phyloP scores from a whole-genome alignment of 345 rosid genomes.

The Excoecaria agallocha region DNA sequence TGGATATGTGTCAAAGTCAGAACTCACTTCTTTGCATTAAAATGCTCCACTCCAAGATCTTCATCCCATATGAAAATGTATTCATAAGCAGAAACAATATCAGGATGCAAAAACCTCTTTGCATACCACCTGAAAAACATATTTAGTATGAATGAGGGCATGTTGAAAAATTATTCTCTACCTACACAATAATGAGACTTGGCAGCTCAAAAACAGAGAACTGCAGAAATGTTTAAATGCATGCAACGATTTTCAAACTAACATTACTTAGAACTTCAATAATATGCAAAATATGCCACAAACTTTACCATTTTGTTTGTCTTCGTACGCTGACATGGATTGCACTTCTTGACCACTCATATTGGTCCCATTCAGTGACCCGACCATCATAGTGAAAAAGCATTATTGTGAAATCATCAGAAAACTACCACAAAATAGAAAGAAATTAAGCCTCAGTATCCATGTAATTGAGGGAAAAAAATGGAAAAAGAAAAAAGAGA shows the following conservation, averaged over 20 bases:
- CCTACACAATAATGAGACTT: neutral
- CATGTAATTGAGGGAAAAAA: neutral
- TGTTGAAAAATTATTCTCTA: constrained; percentile 8
- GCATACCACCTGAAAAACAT: constrained; percentile 79
- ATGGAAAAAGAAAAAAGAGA: neutral
- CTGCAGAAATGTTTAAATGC: neutral
- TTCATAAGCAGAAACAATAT: constrained; percentile 75
- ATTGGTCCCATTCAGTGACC: constrained; percentile 83
- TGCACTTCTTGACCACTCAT: constrained; percentile 82
- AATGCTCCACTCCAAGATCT: constrained; percentile 93
- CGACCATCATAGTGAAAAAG: constrained; percentile 95
- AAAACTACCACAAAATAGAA: constrained; percentile 56
- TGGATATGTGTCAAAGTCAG: neutral
- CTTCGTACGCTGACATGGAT: constrained; percentile 72
- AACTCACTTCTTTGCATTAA: constrained; percentile 67
- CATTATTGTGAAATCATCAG: constrained; percentile 77
- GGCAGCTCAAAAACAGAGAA: neutral
- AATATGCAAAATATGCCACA: neutral
- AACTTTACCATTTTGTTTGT: constrained; percentile 80
- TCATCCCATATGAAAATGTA: constrained; percentile 97
- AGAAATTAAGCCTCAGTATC: constrained; percentile 28
- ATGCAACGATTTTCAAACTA: constrained; percentile 9
- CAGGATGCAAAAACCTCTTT: constrained; percentile 96
- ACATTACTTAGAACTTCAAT: neutral
- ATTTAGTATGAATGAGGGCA: constrained; percentile 10